Base-by-base conservation (phyloP, 192 early-diverging fungal genomes). In the Spizellomyces sp. region DNA sequence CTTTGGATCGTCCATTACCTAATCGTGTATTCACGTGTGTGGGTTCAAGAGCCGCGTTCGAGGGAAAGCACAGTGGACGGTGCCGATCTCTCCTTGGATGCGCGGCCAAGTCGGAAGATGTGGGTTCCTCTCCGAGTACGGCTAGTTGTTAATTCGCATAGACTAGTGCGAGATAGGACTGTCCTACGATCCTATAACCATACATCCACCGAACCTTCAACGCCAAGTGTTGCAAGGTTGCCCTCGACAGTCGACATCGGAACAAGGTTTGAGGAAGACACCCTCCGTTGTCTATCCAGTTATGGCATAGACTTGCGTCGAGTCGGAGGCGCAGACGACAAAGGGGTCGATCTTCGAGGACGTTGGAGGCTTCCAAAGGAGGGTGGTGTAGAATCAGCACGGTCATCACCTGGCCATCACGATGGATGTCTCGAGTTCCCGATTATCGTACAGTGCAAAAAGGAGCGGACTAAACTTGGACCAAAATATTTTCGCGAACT, bases 371-470 rank as follows among this genome's bases (percentile, higher is more conserved):
- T 75, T 48, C 14, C 43, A n/a, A 36, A 44, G 14, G 41, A 41
- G 36, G 59, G 17, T 27, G 54, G 54, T n/a, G 54, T 56, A 5
- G 27, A 36, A 0, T 3, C 27, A 36, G 27, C 27, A 36, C 27
- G 0, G 27, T 36, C 27, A 36, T 36, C 27, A 36, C 27, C 27
- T 36, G 27, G 27, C 27, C 27, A 36, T 36, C 27, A 36, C 27
- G 27, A 3, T 36, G 27, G 27, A 36, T 36, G 0, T 36, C 14
- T 61, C 42, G 22, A 61, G 36, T 61, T 15, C 14, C 63, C 69
- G 10, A 62, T 74, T 48, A 66, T 79, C 36, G 64, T 79, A 21
- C 77, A 79, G 48, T 79, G 77, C 71, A 79, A 79, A 63, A 36
- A 59, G n/a, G 67, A 78, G 50, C 15, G 19, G 5, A 58, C 14